Evolutionary conservation across 208 protist species (phyloP), one percentile per base, ranked within the genome.

Genomic region (Leptomonas pyrrhocoris): DNA sequence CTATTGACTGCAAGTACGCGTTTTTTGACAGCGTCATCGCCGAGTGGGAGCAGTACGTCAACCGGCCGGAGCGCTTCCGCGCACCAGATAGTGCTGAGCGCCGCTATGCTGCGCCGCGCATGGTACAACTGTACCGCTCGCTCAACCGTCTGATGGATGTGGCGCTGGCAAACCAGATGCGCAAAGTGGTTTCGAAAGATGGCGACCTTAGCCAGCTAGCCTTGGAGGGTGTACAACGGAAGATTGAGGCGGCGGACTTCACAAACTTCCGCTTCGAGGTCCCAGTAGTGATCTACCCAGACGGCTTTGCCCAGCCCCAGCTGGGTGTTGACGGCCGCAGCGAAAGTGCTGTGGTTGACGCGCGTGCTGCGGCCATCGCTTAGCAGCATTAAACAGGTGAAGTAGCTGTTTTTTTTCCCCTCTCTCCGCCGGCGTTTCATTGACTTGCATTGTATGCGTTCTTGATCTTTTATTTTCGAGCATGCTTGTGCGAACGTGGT

Each of bases 11-110:
- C 36, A 94, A 93, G 65, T 62, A 85, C 42, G 56, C 86, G 12
- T 96, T 89, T 64, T 96, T 96, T 62, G 85, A 96, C 67, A 94
- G 88, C 60, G 68, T 88, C 50, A 83, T 96, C 65, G 78, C 79
- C n/a, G 88, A 96, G 66, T 96, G 91, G 91, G 88, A 96, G 80
- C 88, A 96, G 79, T 93, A 93, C 79, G 81, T 96, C 36, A 96
- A 96, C 74, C 86, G 91, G 45, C 87, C 88, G 28, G 91, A 96
- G 69, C 79, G 86, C 31, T 92, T 94, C 74, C 74, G 83, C 42
- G 86, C 86, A 21, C 78, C 83, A 16, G 91, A 96, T 54, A 90
- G 60, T 65, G 86, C 84, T 23, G 87, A 96, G 68, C 84, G 86
- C 54, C 79, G 91, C 7, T 96, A 96, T 74, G 79, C 77, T 16